Base-by-base conservation (phyloP, 75 land plant species). In the Gnetum montanum region DNA sequence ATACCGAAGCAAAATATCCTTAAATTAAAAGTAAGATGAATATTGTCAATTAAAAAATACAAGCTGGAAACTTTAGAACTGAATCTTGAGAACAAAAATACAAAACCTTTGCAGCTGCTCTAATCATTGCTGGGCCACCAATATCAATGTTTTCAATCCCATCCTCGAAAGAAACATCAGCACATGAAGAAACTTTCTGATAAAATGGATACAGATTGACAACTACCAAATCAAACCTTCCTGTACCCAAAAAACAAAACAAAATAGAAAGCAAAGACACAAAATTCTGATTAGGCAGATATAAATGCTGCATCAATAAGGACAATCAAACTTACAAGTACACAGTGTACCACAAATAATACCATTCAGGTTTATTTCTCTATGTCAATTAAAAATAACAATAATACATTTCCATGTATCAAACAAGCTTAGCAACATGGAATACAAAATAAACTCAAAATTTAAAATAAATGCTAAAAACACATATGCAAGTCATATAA, bases 101-200 rank as follows among this genome's bases (percentile, higher is more conserved):
- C 20, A 15, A 31, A 40, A 77, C 99, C 88, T 95, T 95, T 35
- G 99, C 99, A 70, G 99, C 99, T 65, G 99, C 99, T 60, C 99
- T 76, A 28, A 95, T 90, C 92, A 95, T 75, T 35, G 99, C 67
- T 31, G 88, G 99, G 15, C 99, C 99, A 69, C 99, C 99, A 81
- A 95, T 95, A 54, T 95, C 99, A 63, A 95, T 95, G 48, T 95
- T 95, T 62, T 95, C 99, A 38, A 95, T 77, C 6, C 92, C 97
- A 57, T 76, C 81, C 43, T 86, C 99, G 62, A 95, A 95, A n/a
- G 70, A 27, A 43, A 82, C 70, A 50, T 53, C 79, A 45, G 37
- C 65, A 20, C 73, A 44, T 23, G 87, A 69, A 22, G 97, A 75
- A 28, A 95, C 96, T 60, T 79, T 90, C 34, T 81, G 71, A 68